Base-by-base conservation (phyloP, 305 asterid species). In the Solanum chacoense region DNA sequence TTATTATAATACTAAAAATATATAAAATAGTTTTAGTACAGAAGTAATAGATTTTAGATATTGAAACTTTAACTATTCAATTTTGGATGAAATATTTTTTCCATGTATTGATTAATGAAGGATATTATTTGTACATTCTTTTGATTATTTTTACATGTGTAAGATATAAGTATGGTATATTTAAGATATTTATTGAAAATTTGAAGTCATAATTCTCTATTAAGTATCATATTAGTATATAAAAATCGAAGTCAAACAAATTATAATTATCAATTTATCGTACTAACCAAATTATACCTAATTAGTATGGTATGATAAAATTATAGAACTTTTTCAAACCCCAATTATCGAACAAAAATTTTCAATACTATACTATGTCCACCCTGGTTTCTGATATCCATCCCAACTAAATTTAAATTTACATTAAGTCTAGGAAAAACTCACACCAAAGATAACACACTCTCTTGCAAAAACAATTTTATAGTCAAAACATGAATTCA, bases 251-350 rank as follows among this genome's bases (percentile, higher is more conserved):
- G 5, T 26, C 0, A 1, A 69, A 69, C 5, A 69, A 6, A 69
- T 3, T 11, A 69, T 69, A 3, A 69, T 11, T 11, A 24, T 11
- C 3, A 26, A 69, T 69, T 69, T 11, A 69, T 69, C 20, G 0
- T 1, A 69, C 1, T 0, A 2, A 69, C 2, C 8, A 5, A 69
- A 11, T 5, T 6, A 26, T 67, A 67, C 18, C 32, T 11, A 69
- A 5, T 24, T 24, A 26, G 31, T 69, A 11, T 69, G 32, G 4
- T 69, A 11, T 11, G 18, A 6, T 2, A 67, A 10, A 3, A n/a
- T 22, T 24, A 24, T n/a, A 10, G 4, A 67, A 12, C 18, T 11
- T 26, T 24, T 69, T 11, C 74, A 26, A 24, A 69, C 6, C 9
- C 4, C 13, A 67, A 67, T 67, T 26, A 5, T 24, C 18, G 18